phyloP scores from a whole-genome alignment of 2,329 filamentous ascomycete species.

The Colletotrichum phormii region DNA sequence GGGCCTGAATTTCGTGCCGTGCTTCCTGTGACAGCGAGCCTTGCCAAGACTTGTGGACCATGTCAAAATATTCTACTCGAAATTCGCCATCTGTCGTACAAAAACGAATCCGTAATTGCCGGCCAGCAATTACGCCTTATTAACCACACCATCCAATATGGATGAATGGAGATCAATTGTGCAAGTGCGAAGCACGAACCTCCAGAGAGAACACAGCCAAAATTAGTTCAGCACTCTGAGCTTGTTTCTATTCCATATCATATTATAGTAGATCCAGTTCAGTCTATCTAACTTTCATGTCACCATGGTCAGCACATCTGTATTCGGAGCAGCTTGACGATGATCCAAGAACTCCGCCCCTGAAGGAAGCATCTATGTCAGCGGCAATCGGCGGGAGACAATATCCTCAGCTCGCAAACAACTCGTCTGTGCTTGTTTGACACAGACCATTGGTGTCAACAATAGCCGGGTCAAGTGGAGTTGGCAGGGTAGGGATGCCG shows the following conservation, averaged over 20 bases:
- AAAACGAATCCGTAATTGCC: too few species aligned
- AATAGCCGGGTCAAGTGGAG: not conserved
- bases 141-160: not conserved
- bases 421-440: conserved; percentile 23
- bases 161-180: not conserved
- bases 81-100: too few species aligned
- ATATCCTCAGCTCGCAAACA: not conserved
- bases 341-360: not conserved
- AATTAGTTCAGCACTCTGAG: conserved; percentile 2
- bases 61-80: conserved; percentile 2
- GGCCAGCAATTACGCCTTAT: too few species aligned
- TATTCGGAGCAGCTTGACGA: not conserved
- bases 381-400: not conserved
- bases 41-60: not conserved
- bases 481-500: not conserved
- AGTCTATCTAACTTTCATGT: not conserved
- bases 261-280: not conserved
- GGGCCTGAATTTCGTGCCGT: not conserved
- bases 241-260: not conserved
- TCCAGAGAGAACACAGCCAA: not conserved
- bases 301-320: not conserved
- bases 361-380: conserved; percentile 10
- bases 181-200: not conserved
- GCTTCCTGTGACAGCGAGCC: not conserved
- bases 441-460: conserved; percentile 7